phyloP scores from a whole-genome alignment of 345 rosid species.

The Eucalyptus decipiens region DNA sequence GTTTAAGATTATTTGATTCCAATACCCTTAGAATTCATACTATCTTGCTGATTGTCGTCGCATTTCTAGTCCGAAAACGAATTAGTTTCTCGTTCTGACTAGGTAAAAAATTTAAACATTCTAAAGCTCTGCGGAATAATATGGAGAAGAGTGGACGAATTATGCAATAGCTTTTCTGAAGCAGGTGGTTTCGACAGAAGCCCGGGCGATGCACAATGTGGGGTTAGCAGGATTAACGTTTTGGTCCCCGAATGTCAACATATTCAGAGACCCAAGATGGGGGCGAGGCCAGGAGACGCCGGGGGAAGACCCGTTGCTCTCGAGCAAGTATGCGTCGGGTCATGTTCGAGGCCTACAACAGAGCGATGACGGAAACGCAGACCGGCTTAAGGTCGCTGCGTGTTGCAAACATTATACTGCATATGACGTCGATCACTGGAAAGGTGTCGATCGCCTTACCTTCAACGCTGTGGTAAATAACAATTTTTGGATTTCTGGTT shows the following conservation, averaged over 20 bases:
- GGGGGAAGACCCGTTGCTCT: constrained; percentile 82
- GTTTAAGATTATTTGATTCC: background rate
- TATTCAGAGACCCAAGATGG: constrained; percentile 96
- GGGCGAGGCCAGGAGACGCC: constrained; percentile 97
- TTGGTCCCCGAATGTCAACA: constrained; percentile 92
- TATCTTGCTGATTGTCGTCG: background rate
- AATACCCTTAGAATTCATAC: background rate
- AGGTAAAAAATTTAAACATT: background rate
- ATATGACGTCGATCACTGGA: constrained; percentile 86
- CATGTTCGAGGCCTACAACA: constrained; percentile 74
- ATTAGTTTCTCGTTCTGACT: background rate
- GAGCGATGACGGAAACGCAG: constrained; percentile 28
- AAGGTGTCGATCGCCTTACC: constrained; percentile 43
- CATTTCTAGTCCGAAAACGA: background rate
- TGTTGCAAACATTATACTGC: constrained; percentile 98
- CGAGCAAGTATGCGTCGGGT: constrained; percentile 56
- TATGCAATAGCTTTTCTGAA: background rate
- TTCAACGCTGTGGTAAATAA: constrained; percentile 65
- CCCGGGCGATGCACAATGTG: constrained; percentile 95
- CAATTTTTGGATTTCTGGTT: background rate
- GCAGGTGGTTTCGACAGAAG: constrained; percentile 89
- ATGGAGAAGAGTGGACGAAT: background rate
- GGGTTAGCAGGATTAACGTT: constrained; percentile 81
- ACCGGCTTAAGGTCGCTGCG: constrained; percentile 83
- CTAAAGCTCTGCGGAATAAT: background rate